Conservation (phyloP, 1,284 basidiomycete species). For the Trichosporon sp. region DNA sequence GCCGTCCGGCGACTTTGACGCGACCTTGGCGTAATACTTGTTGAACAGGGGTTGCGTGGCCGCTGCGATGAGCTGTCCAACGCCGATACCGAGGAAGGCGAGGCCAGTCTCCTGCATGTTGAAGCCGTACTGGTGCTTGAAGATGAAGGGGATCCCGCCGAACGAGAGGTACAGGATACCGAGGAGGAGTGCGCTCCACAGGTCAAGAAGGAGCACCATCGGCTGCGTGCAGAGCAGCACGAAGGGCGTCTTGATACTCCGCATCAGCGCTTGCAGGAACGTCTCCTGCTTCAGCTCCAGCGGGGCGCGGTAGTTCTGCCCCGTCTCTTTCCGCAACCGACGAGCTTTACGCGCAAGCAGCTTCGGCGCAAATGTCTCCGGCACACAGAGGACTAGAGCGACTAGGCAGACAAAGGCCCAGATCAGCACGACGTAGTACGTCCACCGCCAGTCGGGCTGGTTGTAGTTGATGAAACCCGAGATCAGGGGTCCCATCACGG, state of each 20-base stretch:
- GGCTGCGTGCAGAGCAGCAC: slow-evolving; percentile 64
- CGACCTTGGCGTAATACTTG: slow-evolving; percentile 42
- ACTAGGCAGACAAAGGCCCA: slow-evolving; percentile 48
- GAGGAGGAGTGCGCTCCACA: slow-evolving; percentile 60
- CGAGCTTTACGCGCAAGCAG: slow-evolving; percentile 58
- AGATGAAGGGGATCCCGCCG: slow-evolving; percentile 61
- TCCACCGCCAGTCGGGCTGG: slow-evolving; percentile 65
- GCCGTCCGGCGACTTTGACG: slow-evolving; percentile 48
- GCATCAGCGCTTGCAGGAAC: slow-evolving; percentile 52
- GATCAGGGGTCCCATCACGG: slow-evolving; percentile 55
- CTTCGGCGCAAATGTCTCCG: slow-evolving; percentile 68
- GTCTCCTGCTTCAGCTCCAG: slow-evolving; percentile 53
- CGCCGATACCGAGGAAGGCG: slow-evolving; percentile 64
- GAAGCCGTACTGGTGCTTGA: slow-evolving; percentile 59
- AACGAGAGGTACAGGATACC: slow-evolving; percentile 72
- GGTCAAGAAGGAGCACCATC: slow-evolving; percentile 67
- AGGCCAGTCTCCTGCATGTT: slow-evolving; percentile 59
- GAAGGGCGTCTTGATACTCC: slow-evolving; percentile 65
- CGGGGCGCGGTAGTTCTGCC: slow-evolving; percentile 57
- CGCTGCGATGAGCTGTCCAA: slow-evolving; percentile 60
- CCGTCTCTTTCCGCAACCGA: slow-evolving; percentile 53
- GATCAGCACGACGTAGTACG: slow-evolving; percentile 62
- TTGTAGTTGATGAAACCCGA: slow-evolving; percentile 56
- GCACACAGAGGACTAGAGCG: slow-evolving; percentile 53
- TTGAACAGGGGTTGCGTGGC: slow-evolving; percentile 63